Evolutionary conservation across 345 rosid species (phyloP), one percentile per base, ranked within the genome.

Genomic region (Lumnitzera racemosa): DNA sequence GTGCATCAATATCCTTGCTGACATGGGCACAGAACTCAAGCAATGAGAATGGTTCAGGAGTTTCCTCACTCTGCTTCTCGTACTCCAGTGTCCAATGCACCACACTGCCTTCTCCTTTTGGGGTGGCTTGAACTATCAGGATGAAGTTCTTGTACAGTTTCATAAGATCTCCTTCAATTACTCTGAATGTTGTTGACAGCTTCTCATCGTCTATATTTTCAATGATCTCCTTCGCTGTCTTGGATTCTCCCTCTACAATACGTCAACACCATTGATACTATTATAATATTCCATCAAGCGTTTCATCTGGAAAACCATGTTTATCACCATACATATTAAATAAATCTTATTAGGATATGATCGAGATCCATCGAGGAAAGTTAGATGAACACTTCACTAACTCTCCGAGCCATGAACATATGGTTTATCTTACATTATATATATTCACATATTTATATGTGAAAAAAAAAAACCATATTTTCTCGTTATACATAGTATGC

Each of bases 121-220:
- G 72, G n/a, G 68, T 74, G 56, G 72, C 81, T 56, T 69, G 54
- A 52, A 70, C 62, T 0, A 3, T 49, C 15, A 63, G 0, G 15
- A 6, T 49, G 62, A 70, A 77, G 15, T 16, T 51, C 66, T 74
- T 74, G 70, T 59, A 72, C 29, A 72, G 70, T 24, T 74, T 71
- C 65, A 70, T 14, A 20, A 80, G 57, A 46, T 74, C 78, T n/a
- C 84, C 81, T 51, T 72, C 78, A 2, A 72, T 67, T 56, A 74
- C 58, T 56, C 47, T 72, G 64, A 61, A 80, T 1, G 67, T 74
- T 4, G 70, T 69, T 2, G 57, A 69, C 15, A 58, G 31, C n/a
- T 77, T 80, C 58, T n/a, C 72, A 43, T 80, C 72, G 15, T 80
- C 81, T 61, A 80, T 66, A 8, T 58, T 64, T 49, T 76, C 84